These are phyloP conservation scores for Gaertneriomyces sp. DNA, from an alignment of 192 early-diverging fungal species.

Conservation along the genomic window DNA sequence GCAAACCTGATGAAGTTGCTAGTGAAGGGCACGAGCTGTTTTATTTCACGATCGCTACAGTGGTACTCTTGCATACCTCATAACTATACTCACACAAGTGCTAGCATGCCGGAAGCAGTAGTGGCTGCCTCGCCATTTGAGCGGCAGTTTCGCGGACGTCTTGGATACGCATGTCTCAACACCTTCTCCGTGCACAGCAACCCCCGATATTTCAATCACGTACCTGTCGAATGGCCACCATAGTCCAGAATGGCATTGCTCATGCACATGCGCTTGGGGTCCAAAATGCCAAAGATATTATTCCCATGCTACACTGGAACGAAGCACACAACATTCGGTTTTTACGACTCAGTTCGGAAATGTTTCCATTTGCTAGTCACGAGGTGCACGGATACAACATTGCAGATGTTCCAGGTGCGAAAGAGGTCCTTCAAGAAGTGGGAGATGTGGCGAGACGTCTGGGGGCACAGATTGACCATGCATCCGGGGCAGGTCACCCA, in stretches of 20 bases:
- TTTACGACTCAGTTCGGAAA: conserved; percentile 45
- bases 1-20: too few species aligned
- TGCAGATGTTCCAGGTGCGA: conserved; percentile 32
- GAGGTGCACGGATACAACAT: conserved; percentile 37
- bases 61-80: too few species aligned
- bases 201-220: conserved; percentile 47
- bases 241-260: conserved; percentile 36
- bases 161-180: conserved; percentile 53
- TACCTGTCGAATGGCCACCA: conserved; percentile 43
- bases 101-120: too few species aligned
- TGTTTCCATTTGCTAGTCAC: conserved; percentile 51
- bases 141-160: conserved; percentile 39
- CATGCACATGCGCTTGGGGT: conserved; percentile 37
- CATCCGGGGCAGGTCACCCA: conserved; percentile 53
- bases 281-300: conserved; percentile 36
- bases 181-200: conserved; percentile 43
- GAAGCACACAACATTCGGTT: conserved; percentile 44
- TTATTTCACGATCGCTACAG: too few species aligned
- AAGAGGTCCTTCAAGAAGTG: conserved; percentile 29
- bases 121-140: too few species aligned
- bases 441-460: conserved; percentile 35
- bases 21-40: too few species aligned
- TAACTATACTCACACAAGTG: too few species aligned
- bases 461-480: conserved; percentile 46
- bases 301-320: conserved; percentile 44